These are phyloP conservation scores for Penicillium sp. DNA, from an alignment of 2,329 filamentous ascomycete genomes.

Conservation along the genomic window DNA sequence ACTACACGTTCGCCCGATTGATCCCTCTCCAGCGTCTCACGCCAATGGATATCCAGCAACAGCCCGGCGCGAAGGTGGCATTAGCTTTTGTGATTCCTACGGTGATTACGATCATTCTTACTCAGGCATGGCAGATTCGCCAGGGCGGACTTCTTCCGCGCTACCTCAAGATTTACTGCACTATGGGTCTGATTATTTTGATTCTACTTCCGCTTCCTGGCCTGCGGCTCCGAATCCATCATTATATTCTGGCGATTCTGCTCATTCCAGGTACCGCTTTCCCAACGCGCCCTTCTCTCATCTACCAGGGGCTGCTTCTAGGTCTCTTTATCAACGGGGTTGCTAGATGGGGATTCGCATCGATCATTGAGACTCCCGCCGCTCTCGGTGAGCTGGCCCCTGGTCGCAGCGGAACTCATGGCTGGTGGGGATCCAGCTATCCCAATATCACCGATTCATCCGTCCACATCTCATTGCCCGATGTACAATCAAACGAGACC, in stretches of 20 bases:
- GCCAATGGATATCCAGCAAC: constrained; percentile 76
- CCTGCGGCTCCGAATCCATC: constrained; percentile 81
- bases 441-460: constrained; percentile 51
- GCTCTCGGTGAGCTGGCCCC: constrained; percentile 53
- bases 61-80: constrained; percentile 81
- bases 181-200: constrained; percentile 62
- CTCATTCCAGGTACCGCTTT: constrained; percentile 82
- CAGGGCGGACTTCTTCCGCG: constrained; percentile 73
- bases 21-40: constrained; percentile 93
- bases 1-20: constrained; percentile 81
- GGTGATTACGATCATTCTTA: constrained; percentile 61
- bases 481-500: constrained; percentile 23
- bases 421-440: constrained; percentile 40
- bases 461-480: constrained; percentile 43
- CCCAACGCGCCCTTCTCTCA: constrained; percentile 73
- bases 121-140: constrained; percentile 80
- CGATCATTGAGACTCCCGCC: constrained; percentile 73
- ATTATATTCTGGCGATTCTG: constrained; percentile 84
- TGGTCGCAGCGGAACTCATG: constrained; percentile 41
- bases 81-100: constrained; percentile 69
- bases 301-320: constrained; percentile 84
- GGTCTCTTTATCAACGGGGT: constrained; percentile 92
- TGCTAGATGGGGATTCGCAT: constrained; percentile 88
- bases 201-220: constrained; percentile 66
- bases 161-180: constrained; percentile 70